Conservation (phyloP, 108 stramenopile species). For the Fragilariopsis cylindrus region DNA sequence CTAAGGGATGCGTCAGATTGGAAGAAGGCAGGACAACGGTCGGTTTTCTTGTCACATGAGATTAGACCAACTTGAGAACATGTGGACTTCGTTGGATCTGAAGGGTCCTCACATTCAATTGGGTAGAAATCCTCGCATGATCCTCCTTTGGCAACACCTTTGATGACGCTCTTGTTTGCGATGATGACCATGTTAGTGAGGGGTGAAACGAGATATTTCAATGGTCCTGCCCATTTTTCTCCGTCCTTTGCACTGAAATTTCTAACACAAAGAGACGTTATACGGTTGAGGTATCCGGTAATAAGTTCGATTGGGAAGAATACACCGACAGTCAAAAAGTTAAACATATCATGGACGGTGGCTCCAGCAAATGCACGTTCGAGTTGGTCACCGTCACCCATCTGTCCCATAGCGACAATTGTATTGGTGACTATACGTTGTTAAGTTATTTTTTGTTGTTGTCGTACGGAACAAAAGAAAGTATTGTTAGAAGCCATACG, state of each 20-base stretch:
- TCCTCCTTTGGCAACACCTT: conserved; percentile 58
- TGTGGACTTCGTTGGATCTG: conserved; percentile 43
- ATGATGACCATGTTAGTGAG: conserved; percentile 67
- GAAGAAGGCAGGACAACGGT: conserved; percentile 79
- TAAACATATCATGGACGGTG: conserved; percentile 93
- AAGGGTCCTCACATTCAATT: conserved; percentile 43
- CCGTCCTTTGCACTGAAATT: conserved; percentile 43
- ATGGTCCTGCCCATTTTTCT: conserved; percentile 76
- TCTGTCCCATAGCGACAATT: conserved; percentile 86
- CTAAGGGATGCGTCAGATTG: conserved; percentile 53
- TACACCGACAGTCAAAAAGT: conserved; percentile 79
- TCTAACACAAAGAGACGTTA: conserved; percentile 70
- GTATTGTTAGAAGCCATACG: too few species aligned
- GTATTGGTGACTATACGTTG: conserved; percentile 67
- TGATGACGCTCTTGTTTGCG: conserved; percentile 79
- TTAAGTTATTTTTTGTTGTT: not conserved
- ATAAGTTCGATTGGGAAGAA: conserved; percentile 79
- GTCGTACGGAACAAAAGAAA: too few species aligned
- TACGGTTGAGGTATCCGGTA: conserved; percentile 52
- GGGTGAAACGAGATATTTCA: conserved; percentile 78
- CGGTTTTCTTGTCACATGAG: conserved; percentile 56
- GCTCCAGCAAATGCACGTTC: conserved; percentile 91
- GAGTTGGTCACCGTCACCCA: conserved; percentile 84
- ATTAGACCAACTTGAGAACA: conserved; percentile 70
- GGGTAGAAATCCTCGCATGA: conserved; percentile 70